These are phyloP conservation scores for Santalum album DNA, from an alignment of 164 flowering plant species.

Conservation along the genomic window DNA sequence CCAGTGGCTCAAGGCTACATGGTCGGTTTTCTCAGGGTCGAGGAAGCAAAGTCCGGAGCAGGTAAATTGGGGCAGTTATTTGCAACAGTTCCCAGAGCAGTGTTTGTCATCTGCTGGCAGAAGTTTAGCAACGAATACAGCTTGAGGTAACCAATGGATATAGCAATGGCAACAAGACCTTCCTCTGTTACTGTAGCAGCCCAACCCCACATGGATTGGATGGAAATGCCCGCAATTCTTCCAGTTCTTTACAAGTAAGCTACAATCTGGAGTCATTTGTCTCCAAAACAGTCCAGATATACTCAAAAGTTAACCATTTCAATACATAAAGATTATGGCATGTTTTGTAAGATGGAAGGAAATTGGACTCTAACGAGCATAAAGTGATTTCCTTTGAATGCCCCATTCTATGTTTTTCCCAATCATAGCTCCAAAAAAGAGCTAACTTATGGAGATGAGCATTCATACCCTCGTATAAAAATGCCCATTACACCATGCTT, in stretches of 20 bases:
- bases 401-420: no score
- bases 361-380: no score
- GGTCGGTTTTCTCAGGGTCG: conserved; percentile 57
- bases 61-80: conserved; percentile 69
- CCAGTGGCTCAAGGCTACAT: conserved; percentile 58
- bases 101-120: conserved; percentile 88
- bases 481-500: no score
- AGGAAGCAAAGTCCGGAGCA: conserved; percentile 70
- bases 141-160: conserved; percentile 72
- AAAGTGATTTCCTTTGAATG: no score
- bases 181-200: conserved; percentile 56
- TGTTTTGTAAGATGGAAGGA: no score
- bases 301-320: no score
- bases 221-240: conserved; percentile 79
- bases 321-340: no score
- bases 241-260: conserved; percentile 73
- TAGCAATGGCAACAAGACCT: conserved; percentile 69
- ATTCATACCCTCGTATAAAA: no score
- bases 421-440: no score
- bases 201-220: conserved; percentile 49
- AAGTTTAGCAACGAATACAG: conserved; percentile 69
- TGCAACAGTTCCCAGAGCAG: conserved; percentile 76
- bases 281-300: conserved; percentile 76
- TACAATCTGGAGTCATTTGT: conserved; percentile 64
- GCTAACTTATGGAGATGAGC: no score